Percentiles rank a stretch among this genome's conserved stretches.
These are phyloP conservation scores for Oryza meyeriana DNA, from an alignment of 176 grass and related monocot species.

Conservation along the genomic window DNA sequence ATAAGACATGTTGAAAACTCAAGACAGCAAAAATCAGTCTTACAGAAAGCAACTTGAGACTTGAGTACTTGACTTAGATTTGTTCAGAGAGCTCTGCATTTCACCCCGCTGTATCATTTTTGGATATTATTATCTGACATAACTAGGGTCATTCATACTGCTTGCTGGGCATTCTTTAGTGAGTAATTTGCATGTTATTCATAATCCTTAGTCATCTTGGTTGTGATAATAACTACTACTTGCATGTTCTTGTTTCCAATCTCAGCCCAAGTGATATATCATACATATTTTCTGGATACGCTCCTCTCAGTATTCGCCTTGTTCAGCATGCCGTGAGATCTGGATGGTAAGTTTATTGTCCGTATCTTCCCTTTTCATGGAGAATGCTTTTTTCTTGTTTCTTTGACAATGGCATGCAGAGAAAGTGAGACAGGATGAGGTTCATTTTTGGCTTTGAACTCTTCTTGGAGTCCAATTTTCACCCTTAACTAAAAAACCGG, in stretches of 20 bases:
- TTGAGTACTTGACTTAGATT: background rate
- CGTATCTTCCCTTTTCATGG: background rate
- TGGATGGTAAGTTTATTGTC: slow-evolving; percentile 68
- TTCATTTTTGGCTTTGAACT: background rate
- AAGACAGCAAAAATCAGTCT: background rate
- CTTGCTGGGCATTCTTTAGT: slow-evolving; percentile 8
- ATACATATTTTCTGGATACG: slow-evolving; percentile 99
- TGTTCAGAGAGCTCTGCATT: background rate
- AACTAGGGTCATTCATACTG: background rate
- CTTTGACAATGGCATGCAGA: background rate
- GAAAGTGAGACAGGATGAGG: background rate
- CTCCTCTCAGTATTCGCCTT: slow-evolving; percentile 95
- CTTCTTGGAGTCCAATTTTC: background rate
- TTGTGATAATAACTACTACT: slow-evolving; percentile 26
- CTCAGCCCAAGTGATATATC: slow-evolving; percentile 89
- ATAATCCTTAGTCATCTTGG: background rate
- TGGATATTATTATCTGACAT: slow-evolving; percentile 7
- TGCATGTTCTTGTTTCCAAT: slow-evolving; percentile 39
- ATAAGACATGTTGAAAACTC: background rate
- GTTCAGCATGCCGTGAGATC: slow-evolving; percentile 94
- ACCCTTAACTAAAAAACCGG: background rate
- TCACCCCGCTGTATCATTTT: background rate
- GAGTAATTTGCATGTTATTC: background rate
- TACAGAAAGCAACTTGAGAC: background rate
- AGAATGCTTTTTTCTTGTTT: background rate